Conservation (phyloP, 2,329 filamentous ascomycete genomes). For the Phoma herbarum region DNA sequence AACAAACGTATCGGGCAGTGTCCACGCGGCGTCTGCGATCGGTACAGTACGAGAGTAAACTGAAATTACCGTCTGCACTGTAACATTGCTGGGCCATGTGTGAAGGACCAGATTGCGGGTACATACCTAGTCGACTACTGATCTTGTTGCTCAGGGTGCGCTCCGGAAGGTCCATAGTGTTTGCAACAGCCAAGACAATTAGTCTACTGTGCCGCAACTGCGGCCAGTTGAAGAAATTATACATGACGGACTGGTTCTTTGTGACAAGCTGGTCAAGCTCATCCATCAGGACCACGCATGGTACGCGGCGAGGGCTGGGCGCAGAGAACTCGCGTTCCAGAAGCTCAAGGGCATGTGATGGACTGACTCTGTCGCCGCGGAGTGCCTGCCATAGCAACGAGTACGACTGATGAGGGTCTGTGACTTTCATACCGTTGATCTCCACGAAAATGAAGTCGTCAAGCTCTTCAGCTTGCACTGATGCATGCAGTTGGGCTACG, state of each 20-base stretch:
- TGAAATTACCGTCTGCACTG: slow-evolving; percentile 14
- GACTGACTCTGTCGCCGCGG: slow-evolving; percentile 90
- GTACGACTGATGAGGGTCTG: slow-evolving; percentile 96
- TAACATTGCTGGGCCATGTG: slow-evolving; percentile 15
- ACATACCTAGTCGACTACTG: slow-evolving; percentile 72
- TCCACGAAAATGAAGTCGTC: slow-evolving; percentile 99
- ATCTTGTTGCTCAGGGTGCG: slow-evolving; percentile 98
- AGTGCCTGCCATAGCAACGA: slow-evolving; percentile 94
- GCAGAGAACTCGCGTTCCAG: slow-evolving; percentile 92
- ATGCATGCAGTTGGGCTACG: slow-evolving; percentile 85
- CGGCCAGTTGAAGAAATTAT: slow-evolving; percentile 99
- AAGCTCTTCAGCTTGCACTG: slow-evolving; percentile 86
- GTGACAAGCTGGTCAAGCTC: slow-evolving; percentile 98
- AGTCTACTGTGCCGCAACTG: slow-evolving; percentile 87
- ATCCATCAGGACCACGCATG: slow-evolving; percentile 98
- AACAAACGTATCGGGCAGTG: slow-evolving; percentile 23
- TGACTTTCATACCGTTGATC: slow-evolving; percentile 99
- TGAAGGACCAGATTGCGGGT: slow-evolving; percentile 8
- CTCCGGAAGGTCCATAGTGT: slow-evolving; percentile 98
- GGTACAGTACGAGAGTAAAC: slow-evolving; percentile 25
- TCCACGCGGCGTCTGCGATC: slow-evolving; percentile 31
- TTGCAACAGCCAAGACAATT: slow-evolving; percentile 96
- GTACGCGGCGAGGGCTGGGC: slow-evolving; percentile 87
- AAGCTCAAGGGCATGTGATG: slow-evolving; percentile 88
- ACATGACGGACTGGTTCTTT: slow-evolving; percentile 99